A percentile compares a stretch with the other conserved stretches of the same genome.
Evolutionary conservation across 2,329 filamentous ascomycete genomes (phyloP).

Genomic region (Pseudocercospora crystallina): DNA sequence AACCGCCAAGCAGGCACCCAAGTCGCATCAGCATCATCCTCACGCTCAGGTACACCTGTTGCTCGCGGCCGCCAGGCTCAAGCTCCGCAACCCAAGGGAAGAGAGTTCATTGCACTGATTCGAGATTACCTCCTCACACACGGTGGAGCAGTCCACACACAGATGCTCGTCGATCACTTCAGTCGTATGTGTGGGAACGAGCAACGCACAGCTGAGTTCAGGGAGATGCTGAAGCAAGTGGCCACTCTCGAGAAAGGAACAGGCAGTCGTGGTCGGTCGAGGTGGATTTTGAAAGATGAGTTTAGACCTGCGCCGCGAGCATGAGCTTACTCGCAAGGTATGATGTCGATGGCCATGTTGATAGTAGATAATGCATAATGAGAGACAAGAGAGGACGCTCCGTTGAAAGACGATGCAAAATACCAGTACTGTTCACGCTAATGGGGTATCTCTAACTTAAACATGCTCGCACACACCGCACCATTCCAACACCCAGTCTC

Average conservation of each 20-base stretch:
- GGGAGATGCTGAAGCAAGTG: constrained; percentile 73
- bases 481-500: no score
- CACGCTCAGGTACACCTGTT: constrained; percentile 28
- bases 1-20: constrained; percentile 38
- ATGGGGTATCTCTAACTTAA: constrained; percentile 22
- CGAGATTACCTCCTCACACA: constrained; percentile 75
- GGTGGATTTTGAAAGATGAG: constrained; percentile 62
- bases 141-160: constrained; percentile 75
- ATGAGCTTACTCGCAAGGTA: neutral
- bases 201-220: constrained; percentile 74
- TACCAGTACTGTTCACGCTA: constrained; percentile 11
- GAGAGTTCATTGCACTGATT: constrained; percentile 57
- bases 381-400: no score
- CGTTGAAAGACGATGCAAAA: neutral
- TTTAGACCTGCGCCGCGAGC: constrained; percentile 31
- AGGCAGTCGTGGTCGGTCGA: constrained; percentile 44
- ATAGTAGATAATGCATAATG: neutral
- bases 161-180: constrained; percentile 88
- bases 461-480: no score
- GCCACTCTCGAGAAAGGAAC: constrained; percentile 65
- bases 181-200: constrained; percentile 72
- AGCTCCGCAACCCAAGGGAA: constrained; percentile 31
- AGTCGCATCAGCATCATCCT: constrained; percentile 30
- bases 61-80: constrained; percentile 16
- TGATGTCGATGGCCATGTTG: neutral